Conservation (phyloP, 306 rosid species). For the Vicia sativa region DNA sequence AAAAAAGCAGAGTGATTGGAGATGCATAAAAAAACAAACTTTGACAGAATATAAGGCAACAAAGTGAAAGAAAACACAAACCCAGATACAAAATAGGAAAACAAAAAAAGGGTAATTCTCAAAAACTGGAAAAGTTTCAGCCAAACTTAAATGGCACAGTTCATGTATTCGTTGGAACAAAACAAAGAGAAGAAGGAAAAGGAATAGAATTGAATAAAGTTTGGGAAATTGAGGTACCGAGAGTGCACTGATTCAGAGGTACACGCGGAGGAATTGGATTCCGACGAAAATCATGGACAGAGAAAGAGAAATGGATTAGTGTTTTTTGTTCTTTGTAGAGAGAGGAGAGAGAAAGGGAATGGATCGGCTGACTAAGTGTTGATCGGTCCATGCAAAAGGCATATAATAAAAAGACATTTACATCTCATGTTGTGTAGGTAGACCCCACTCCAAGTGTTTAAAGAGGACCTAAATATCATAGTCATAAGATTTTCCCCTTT, state of each 20-base stretch:
- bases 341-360: slow-evolving; percentile 14
- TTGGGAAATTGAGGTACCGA: slow-evolving; percentile 37
- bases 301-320: neutral
- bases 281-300: slow-evolving; percentile 34
- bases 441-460: slow-evolving; percentile 36
- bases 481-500: neutral
- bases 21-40: slow-evolving; percentile 29
- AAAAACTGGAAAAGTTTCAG: neutral
- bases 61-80: slow-evolving; percentile 40
- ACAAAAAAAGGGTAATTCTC: neutral
- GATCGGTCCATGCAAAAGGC: slow-evolving; percentile 51
- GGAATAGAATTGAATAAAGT: slow-evolving; percentile 14
- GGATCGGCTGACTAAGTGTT: neutral
- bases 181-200: slow-evolving; percentile 1
- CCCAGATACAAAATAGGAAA: slow-evolving; percentile 28
- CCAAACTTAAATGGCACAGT: slow-evolving; percentile 40
- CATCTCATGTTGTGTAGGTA: slow-evolving; percentile 1
- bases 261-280: slow-evolving; percentile 36
- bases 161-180: slow-evolving; percentile 5
- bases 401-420: slow-evolving; percentile 17
- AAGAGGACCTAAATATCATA: neutral
- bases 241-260: slow-evolving; percentile 39
- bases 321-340: neutral
- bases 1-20: slow-evolving; percentile 1
- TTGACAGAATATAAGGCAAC: slow-evolving; percentile 13